phyloP scores from a whole-genome alignment of 495 filamentous ascomycete genomes.

The Penicillium lagena region DNA sequence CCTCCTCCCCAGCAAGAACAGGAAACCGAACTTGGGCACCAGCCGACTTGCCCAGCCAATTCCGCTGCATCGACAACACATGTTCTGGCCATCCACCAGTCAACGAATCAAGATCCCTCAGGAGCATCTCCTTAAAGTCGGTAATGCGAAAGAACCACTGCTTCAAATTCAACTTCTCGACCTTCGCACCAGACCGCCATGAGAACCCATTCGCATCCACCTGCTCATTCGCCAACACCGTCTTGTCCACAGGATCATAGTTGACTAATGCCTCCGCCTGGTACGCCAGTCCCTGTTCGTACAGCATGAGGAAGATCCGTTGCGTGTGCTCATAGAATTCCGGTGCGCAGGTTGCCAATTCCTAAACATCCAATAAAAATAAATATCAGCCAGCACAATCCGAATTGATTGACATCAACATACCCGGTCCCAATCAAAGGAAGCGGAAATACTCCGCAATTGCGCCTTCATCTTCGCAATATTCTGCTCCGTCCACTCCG shows the following conservation, averaged over 20 bases:
- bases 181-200: conserved; percentile 82
- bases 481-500: conserved; percentile 71
- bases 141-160: conserved; percentile 92
- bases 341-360: conserved; percentile 76
- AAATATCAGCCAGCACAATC: too few relatives aligned
- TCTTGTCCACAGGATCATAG: conserved; percentile 85
- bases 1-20: conserved; percentile 27
- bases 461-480: conserved; percentile 81
- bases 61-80: conserved; percentile 76
- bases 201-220: conserved; percentile 77
- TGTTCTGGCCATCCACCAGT: conserved; percentile 69
- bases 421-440: conserved; percentile 79
- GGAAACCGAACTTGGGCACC: conserved; percentile 70
- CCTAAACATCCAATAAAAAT: conserved; percentile 38
- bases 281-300: conserved; percentile 68
- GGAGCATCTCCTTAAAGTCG: conserved; percentile 63
- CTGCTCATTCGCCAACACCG: conserved; percentile 87
- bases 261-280: conserved; percentile 77
- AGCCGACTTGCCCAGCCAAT: conserved; percentile 78
- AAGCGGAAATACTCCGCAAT: conserved; percentile 65
- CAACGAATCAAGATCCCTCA: conserved; percentile 65
- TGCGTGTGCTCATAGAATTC: conserved; percentile 87
- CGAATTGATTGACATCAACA: conserved; percentile 14
- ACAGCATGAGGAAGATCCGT: conserved; percentile 69
- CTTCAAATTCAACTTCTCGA: conserved; percentile 71